These are phyloP conservation scores for Trichosporon inkin DNA, from an alignment of 1,284 basidiomycete genomes.

Conservation along the genomic window DNA sequence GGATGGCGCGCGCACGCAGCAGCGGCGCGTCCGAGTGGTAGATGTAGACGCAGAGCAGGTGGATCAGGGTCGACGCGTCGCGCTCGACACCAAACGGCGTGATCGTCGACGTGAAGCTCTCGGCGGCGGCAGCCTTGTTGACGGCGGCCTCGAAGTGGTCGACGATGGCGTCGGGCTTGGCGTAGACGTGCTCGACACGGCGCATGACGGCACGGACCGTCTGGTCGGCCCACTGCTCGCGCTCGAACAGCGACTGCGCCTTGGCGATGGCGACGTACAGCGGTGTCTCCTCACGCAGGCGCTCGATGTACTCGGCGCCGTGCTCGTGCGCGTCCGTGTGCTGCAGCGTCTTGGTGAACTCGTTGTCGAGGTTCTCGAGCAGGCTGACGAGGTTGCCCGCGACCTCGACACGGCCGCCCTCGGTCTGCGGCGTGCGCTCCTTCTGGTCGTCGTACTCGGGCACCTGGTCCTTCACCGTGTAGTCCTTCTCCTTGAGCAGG, in stretches of 20 bases:
- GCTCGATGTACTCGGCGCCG: conserved; percentile 94
- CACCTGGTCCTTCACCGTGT: conserved; percentile 74
- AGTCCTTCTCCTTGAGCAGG: conserved; percentile 63
- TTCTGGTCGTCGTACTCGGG: conserved; percentile 89
- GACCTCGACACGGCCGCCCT: conserved; percentile 54
- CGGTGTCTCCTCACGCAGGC: conserved; percentile 89
- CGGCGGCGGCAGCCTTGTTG: conserved; percentile 47
- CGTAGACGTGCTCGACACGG: conserved; percentile 95
- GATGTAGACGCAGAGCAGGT: conserved; percentile 82
- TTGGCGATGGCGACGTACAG: conserved; percentile 91
- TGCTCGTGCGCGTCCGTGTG: conserved; percentile 88
- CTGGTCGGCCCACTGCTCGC: conserved; percentile 68
- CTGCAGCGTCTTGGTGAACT: conserved; percentile 96
- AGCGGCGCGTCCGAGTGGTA: conserved; percentile 90
- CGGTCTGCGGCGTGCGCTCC: conserved; percentile 69
- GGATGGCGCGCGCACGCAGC: conserved; percentile 90
- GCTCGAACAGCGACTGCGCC: conserved; percentile 87
- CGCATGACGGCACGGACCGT: conserved; percentile 86
- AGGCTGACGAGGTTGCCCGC: conserved; percentile 91
- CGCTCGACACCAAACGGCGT: conserved; percentile 59
- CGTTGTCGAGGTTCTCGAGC: conserved; percentile 94
- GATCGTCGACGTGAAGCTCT: conserved; percentile 60
- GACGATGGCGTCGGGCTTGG: conserved; percentile 93
- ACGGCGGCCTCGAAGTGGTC: conserved; percentile 77
- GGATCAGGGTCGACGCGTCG: conserved; percentile 64